Evolutionary conservation across 2,329 filamentous ascomycete genomes (phyloP), one percentile per base, ranked within the genome.

Genomic region (Cyphellophora attinorum): DNA sequence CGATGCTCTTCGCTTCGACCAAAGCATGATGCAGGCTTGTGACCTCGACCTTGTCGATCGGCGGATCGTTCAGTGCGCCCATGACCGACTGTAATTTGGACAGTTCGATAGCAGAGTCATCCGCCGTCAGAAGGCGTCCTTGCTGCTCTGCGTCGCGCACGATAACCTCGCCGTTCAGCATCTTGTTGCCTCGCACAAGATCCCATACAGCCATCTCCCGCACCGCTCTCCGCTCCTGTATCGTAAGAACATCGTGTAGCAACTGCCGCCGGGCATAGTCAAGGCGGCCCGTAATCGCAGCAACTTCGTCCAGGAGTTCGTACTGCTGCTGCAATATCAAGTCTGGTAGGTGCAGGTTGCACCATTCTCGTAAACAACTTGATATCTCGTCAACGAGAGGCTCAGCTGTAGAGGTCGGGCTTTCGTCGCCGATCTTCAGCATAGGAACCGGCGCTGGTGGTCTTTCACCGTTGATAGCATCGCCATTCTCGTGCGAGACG

Each of bases 371-470:
- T 44, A 98, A 64, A 56, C 91, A 98, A 3, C 88, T 95, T 11
- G 91, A 88, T 50, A 98, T 96, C 58, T 98, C 91, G 59, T 98
- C 91, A 15, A 98, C 88, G 41, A 98, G 62, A 2, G 91, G 91
- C 56, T 98, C 93, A 6, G 83, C 79, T 11, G 75, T 69, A 5
- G 86, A 95, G 0, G 85, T 93, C 2, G 88, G 85, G 2, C 86
- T 94, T 64, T 98, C 91, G 53, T 98, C 91, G 39, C 91, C 91
- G 55, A 98, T 89, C 59, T 95, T 94, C 34, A 98, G 71, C 82
- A 96, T 91, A 4, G 91, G 91, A 6, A 98, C 88, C 0, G 91
- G 91, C 8, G 93, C 93, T 8, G 85, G 76, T 18, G 89, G 91
- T 49, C 85, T 85, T 11, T 29, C 27, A 12, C 27, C 12, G 5